These are phyloP conservation scores for Hypholoma fasciculare DNA, from an alignment of 768 basidiomycete genomes.

Conservation along the genomic window DNA sequence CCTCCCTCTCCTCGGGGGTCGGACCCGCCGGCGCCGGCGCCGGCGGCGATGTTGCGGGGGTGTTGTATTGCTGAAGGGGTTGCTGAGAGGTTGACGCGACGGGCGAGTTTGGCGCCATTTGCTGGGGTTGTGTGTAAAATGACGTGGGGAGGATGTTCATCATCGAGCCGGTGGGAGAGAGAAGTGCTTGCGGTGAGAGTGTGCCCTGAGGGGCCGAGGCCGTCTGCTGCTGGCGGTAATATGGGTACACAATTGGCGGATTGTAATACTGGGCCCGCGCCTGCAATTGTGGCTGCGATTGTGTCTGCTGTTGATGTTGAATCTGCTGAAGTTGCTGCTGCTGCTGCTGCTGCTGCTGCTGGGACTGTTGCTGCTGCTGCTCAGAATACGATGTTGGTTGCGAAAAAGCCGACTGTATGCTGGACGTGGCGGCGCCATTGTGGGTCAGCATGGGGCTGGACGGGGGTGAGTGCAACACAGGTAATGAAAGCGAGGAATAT, in stretches of 20 bases:
- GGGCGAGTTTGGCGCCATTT: conserved; percentile 16
- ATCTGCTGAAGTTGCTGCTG: conserved; percentile 15
- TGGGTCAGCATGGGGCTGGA: conserved; percentile 61
- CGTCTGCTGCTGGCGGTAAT: conserved; percentile 32
- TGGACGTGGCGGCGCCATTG: conserved; percentile 44
- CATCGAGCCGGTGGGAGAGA: conserved; percentile 53
- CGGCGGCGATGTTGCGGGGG: conserved; percentile 5
- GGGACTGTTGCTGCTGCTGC: conserved; percentile 22
- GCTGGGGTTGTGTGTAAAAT: conserved; percentile 29
- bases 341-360: conserved; percentile 33
- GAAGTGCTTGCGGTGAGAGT: conserved; percentile 69
- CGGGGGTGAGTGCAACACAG: conserved; percentile 10
- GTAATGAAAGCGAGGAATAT: conserved; percentile 8
- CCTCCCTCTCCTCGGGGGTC: conserved; percentile 42
- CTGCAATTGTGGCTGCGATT: conserved; percentile 32
- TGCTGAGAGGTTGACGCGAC: conserved; percentile 12
- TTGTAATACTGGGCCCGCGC: conserved; percentile 14
- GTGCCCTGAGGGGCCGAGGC: conserved; percentile 53
- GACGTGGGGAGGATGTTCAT: conserved; percentile 34
- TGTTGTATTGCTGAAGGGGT: background rate
- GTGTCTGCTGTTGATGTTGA: conserved; percentile 20
- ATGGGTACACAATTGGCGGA: conserved; percentile 15
- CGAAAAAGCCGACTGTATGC: conserved; percentile 45
- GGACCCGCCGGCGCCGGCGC: conserved; percentile 24
- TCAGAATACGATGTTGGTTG: conserved; percentile 31